Percentiles rank a stretch among this genome's conserved stretches.
Evolutionary conservation across 2,329 filamentous ascomycete species (phyloP).

Genomic region (Penicillium griseofulvum): DNA sequence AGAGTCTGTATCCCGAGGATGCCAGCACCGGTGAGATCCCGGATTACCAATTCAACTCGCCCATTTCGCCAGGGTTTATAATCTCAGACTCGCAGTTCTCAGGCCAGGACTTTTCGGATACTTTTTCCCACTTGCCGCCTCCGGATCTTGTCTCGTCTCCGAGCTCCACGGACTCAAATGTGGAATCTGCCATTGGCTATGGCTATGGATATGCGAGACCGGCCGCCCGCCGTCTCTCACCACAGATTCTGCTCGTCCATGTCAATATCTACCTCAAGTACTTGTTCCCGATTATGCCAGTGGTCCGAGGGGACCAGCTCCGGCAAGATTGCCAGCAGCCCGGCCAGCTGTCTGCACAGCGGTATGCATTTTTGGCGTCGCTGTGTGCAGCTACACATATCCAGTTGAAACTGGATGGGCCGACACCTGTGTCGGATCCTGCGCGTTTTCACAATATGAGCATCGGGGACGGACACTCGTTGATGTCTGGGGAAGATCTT

Average conservation of each 20-base stretch:
- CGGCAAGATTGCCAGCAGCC: slow-evolving; percentile 49
- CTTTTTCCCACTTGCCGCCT: slow-evolving; percentile 29
- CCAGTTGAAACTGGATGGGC: slow-evolving; percentile 43
- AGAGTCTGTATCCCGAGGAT: slow-evolving; percentile 20
- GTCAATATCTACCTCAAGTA: slow-evolving; percentile 44
- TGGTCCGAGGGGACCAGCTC: slow-evolving; percentile 38
- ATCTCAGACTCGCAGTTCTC: slow-evolving; percentile 26
- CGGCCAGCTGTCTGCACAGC: slow-evolving; percentile 46
- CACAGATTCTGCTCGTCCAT: slow-evolving; percentile 37
- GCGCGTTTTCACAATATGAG: slow-evolving; percentile 45
- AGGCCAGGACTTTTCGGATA: slow-evolving; percentile 25
- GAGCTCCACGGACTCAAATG: slow-evolving; percentile 32
- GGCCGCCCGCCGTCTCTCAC: slow-evolving; percentile 29
- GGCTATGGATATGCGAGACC: neutral
- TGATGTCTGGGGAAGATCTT: slow-evolving; percentile 64
- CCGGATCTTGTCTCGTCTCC: slow-evolving; percentile 36
- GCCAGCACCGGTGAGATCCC: slow-evolving; percentile 9
- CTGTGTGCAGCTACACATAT: slow-evolving; percentile 47
- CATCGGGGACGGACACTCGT: slow-evolving; percentile 56
- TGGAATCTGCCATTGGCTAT: slow-evolving; percentile 25
- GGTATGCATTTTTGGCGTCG: slow-evolving; percentile 44
- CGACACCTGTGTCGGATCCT: slow-evolving; percentile 22
- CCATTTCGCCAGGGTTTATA: slow-evolving; percentile 26
- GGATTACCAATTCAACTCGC: slow-evolving; percentile 25
- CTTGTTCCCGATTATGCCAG: slow-evolving; percentile 46